Percentiles rank a stretch among this genome's conserved stretches.
These are phyloP conservation scores for Sporothrix globosa DNA, from an alignment of 2,329 filamentous ascomycete species.

Conservation along the genomic window DNA sequence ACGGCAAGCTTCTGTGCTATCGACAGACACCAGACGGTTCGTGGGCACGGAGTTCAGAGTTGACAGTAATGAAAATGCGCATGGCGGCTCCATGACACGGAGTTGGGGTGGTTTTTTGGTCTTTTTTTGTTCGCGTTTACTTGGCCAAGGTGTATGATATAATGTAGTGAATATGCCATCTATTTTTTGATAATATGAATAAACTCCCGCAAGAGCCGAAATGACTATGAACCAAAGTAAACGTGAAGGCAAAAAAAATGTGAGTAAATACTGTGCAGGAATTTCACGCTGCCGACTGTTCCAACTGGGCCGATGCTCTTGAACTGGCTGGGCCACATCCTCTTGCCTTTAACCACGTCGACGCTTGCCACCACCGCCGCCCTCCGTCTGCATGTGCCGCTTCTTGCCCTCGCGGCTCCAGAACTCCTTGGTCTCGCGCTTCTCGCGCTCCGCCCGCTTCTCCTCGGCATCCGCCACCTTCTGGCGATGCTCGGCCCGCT, in stretches of 20 bases:
- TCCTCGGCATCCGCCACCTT: constrained; percentile 81
- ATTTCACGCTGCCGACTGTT: constrained; percentile 17
- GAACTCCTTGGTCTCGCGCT: constrained; percentile 87
- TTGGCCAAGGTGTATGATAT: constrained; percentile 3
- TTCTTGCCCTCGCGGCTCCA: constrained; percentile 89
- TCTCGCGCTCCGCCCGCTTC: constrained; percentile 84
- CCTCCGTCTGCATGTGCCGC: constrained; percentile 50
- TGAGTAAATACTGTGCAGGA: constrained; percentile 10
- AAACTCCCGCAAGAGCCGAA: constrained; percentile 9
- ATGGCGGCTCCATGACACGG: constrained; percentile 47
- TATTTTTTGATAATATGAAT: constrained; percentile 1
- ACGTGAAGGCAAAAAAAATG: background rate
- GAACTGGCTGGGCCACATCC: background rate
- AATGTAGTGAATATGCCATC: constrained; percentile 7
- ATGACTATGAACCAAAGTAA: background rate
- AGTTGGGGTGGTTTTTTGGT: background rate
- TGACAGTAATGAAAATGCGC: constrained; percentile 60
- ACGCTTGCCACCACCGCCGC: constrained; percentile 48
- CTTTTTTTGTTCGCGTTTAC: background rate
- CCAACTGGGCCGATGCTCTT: background rate
- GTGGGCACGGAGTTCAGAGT: constrained; percentile 64
- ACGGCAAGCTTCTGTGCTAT: constrained; percentile 67
- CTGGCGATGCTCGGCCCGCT: constrained; percentile 76
- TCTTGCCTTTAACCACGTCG: constrained; percentile 35
- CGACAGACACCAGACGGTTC: constrained; percentile 60